These are phyloP conservation scores for Mycena leptocephala DNA, from an alignment of 768 basidiomycete genomes.

Conservation along the genomic window DNA sequence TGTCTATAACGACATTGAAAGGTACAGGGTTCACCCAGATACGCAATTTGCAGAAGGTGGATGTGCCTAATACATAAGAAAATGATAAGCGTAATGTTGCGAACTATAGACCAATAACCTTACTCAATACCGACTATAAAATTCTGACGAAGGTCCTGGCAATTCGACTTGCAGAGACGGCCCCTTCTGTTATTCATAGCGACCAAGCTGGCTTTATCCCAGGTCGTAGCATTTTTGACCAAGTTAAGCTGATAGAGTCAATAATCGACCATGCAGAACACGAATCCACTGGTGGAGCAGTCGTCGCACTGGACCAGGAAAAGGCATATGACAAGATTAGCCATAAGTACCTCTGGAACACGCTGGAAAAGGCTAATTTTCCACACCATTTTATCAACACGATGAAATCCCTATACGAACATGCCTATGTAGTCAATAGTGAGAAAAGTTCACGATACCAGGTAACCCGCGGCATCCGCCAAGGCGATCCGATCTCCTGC, in stretches of 20 bases:
- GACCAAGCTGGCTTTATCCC: slow-evolving; percentile 44
- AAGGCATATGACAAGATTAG: too few relatives aligned
- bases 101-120: too few relatives aligned
- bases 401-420: too few relatives aligned
- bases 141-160: too few relatives aligned
- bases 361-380: too few relatives aligned
- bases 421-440: background rate
- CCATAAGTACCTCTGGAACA: too few relatives aligned
- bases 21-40: background rate
- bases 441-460: slow-evolving; percentile 25
- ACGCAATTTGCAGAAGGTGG: slow-evolving; percentile 12
- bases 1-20: slow-evolving; percentile 9
- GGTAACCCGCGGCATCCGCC: background rate
- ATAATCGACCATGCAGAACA: slow-evolving; percentile 28
- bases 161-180: too few relatives aligned
- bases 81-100: slow-evolving; percentile 8
- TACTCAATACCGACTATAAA: too few relatives aligned
- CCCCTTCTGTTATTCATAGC: too few relatives aligned
- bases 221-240: slow-evolving; percentile 39
- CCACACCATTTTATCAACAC: too few relatives aligned
- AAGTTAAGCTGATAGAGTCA: slow-evolving; percentile 31
- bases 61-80: slow-evolving; percentile 16
- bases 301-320: too few relatives aligned
- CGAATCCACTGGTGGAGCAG: slow-evolving; percentile 5
- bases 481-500: slow-evolving; percentile 24